Percentiles rank a stretch among this genome's conserved stretches.
Evolutionary conservation across 2,329 filamentous ascomycete genomes (phyloP).

Genomic region (Fusarium redolens): DNA sequence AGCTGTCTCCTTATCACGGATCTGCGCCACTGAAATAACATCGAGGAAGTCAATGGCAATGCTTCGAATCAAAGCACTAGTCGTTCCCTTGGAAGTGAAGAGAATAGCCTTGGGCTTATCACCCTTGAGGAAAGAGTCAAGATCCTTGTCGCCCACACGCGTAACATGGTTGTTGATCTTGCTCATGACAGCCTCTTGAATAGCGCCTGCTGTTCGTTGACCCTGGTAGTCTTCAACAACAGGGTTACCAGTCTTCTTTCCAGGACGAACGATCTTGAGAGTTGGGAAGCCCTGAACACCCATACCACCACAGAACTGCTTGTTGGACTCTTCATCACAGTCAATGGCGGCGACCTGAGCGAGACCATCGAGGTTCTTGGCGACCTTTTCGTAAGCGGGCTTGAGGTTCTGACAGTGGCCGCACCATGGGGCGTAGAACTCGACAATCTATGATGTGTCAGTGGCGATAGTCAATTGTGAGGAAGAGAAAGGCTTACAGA

Average conservation of each 20-base stretch:
- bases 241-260: conserved; percentile 82
- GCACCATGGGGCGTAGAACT: conserved; percentile 98
- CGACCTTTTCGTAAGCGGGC: conserved; percentile 94
- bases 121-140: conserved; percentile 80
- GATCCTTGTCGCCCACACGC: conserved; percentile 80
- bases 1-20: conserved; percentile 81
- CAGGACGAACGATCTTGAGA: conserved; percentile 89
- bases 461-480: background rate
- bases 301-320: conserved; percentile 84
- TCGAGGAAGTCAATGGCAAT: conserved; percentile 92
- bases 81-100: conserved; percentile 93
- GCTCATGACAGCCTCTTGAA: conserved; percentile 85
- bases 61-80: conserved; percentile 83
- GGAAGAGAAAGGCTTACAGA: conserved; percentile 70
- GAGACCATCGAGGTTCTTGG: conserved; percentile 87
- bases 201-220: conserved; percentile 82
- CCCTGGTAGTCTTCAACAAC: conserved; percentile 93
- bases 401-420: conserved; percentile 97
- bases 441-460: conserved; percentile 64
- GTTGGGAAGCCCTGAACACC: conserved; percentile 96
- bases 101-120: conserved; percentile 85
- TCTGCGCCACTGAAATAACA: conserved; percentile 81
- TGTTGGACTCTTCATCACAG: conserved; percentile 94
- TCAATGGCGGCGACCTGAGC: conserved; percentile 95
- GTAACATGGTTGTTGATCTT: conserved; percentile 94